These are phyloP conservation scores for Fusarium concolor DNA, from an alignment of 2,329 filamentous ascomycete species.

Conservation along the genomic window DNA sequence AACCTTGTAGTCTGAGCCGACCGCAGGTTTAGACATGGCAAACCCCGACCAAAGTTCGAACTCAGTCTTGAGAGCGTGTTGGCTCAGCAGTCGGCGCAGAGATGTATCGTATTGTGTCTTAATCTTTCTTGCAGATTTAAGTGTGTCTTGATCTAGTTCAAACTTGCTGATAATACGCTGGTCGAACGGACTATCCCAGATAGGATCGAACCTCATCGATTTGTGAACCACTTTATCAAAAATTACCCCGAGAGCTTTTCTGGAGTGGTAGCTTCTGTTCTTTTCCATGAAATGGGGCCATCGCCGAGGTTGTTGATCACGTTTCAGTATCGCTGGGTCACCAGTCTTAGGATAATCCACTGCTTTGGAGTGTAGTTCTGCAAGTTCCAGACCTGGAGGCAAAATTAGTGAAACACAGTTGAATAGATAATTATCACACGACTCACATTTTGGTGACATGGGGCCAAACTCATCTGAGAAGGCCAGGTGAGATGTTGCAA, in stretches of 20 bases:
- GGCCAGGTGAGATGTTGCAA: constrained; percentile 85
- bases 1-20: constrained; percentile 84
- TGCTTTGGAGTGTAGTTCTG: constrained; percentile 85
- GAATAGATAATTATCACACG: background rate
- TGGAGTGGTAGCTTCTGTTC: constrained; percentile 71
- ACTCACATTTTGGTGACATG: constrained; percentile 73
- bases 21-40: constrained; percentile 77
- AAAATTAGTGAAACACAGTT: background rate
- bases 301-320: constrained; percentile 66
- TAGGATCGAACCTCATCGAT: constrained; percentile 75
- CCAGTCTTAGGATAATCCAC: constrained; percentile 97
- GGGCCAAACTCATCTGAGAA: constrained; percentile 78
- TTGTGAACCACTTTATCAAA: constrained; percentile 76
- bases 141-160: constrained; percentile 62
- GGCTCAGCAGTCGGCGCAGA: constrained; percentile 83
- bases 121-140: constrained; percentile 71
- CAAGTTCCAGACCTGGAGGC: constrained; percentile 71
- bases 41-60: constrained; percentile 95
- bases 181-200: constrained; percentile 81
- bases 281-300: constrained; percentile 95
- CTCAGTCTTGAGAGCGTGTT: constrained; percentile 85
- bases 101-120: constrained; percentile 83
- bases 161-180: constrained; percentile 75
- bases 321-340: constrained; percentile 75
- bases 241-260: constrained; percentile 79